Evolutionary conservation across 1,284 basidiomycete species (phyloP).

Genomic region (Pseudozyma pruni): DNA sequence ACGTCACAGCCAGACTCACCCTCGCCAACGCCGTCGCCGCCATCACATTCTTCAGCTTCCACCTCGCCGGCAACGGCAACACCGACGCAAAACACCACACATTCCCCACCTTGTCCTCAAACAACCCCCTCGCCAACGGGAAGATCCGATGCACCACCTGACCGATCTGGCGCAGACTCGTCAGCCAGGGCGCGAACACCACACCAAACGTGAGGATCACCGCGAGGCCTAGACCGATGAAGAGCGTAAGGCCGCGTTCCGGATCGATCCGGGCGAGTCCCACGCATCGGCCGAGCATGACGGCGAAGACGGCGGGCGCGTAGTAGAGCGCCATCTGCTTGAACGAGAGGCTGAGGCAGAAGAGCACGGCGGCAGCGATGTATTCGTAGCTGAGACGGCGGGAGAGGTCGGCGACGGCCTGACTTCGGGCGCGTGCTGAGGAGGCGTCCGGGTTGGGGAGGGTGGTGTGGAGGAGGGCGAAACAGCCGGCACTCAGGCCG

Average conservation of each 20-base stretch:
- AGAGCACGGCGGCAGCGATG: slow-evolving; percentile 80
- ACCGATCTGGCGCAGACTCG: slow-evolving; percentile 72
- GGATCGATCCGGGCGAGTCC: slow-evolving; percentile 80
- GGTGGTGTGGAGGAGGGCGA: slow-evolving; percentile 58
- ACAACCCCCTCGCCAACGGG: slow-evolving; percentile 86
- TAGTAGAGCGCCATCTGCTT: slow-evolving; percentile 97
- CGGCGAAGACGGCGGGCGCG: slow-evolving; percentile 75
- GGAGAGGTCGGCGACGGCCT: slow-evolving; percentile 55
- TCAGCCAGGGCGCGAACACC: slow-evolving; percentile 80
- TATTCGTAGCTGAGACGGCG: slow-evolving; percentile 69
- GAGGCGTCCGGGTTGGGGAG: slow-evolving; percentile 60
- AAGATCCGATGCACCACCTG: slow-evolving; percentile 84
- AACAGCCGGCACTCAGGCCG: slow-evolving; percentile 58
- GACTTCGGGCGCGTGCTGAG: slow-evolving; percentile 9
- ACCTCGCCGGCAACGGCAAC: slow-evolving; percentile 53
- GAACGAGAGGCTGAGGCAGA: slow-evolving; percentile 85
- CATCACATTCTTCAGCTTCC: slow-evolving; percentile 56
- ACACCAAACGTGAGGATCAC: slow-evolving; percentile 74
- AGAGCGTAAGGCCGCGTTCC: slow-evolving; percentile 74
- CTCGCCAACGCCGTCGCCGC: slow-evolving; percentile 57
- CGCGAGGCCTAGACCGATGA: slow-evolving; percentile 75
- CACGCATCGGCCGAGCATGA: slow-evolving; percentile 72
- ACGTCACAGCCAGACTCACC: slow-evolving; percentile 67
- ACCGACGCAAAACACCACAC: slow-evolving; percentile 76
- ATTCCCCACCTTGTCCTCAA: slow-evolving; percentile 96